Conservation (phyloP, 2,329 filamentous ascomycete genomes). For the Leptodontidium sp. region DNA sequence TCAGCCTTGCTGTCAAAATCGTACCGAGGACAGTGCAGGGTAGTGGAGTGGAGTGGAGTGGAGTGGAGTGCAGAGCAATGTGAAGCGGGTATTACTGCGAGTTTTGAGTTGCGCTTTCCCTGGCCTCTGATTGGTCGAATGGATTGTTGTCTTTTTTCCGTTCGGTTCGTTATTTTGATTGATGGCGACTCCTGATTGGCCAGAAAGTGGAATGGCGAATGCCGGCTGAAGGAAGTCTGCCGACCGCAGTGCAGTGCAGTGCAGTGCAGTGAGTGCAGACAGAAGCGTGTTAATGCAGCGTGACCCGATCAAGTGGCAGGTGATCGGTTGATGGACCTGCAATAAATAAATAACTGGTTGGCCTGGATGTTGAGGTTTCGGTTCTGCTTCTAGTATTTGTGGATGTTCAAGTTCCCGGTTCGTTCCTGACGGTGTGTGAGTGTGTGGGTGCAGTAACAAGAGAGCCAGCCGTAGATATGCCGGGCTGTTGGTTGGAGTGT, state of each 20-base stretch:
- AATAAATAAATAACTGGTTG: background rate
- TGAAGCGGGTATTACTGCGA: background rate
- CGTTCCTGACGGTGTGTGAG: background rate
- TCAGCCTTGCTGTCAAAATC: background rate
- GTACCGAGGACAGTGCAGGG: background rate
- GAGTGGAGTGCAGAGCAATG: background rate
- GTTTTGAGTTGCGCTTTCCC: background rate
- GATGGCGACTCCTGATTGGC: background rate
- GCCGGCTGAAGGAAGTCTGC: background rate
- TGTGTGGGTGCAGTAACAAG: background rate
- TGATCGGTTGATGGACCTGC: background rate
- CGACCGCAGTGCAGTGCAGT: too few relatives aligned
- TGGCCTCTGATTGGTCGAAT: background rate
- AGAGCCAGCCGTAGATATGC: background rate
- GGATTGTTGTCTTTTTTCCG: background rate
- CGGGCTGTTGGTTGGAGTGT: background rate
- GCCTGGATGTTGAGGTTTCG: background rate
- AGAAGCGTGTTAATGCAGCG: too few relatives aligned
- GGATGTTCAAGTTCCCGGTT: background rate
- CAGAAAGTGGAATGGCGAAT: conserved; percentile 3
- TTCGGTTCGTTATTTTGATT: background rate
- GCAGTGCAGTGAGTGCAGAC: too few relatives aligned
- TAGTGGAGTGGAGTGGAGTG: background rate
- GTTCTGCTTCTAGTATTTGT: background rate
- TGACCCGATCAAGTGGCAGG: background rate